Base-by-base conservation (phyloP, 2,329 filamentous ascomycete species). In the Aspergillus sp. region DNA sequence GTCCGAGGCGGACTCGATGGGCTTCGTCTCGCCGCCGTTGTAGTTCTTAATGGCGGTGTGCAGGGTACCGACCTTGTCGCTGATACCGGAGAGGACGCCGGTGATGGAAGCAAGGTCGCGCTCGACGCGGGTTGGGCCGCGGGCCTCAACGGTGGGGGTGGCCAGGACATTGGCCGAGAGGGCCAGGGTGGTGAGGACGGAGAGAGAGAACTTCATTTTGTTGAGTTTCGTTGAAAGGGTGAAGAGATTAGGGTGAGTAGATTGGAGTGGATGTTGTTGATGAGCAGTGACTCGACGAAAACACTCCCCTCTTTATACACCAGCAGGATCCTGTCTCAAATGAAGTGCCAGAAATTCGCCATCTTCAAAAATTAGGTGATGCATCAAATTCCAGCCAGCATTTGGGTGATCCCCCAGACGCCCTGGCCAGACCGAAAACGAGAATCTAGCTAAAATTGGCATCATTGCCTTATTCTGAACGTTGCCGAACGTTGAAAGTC, bases 11-110 rank as follows among this genome's bases (percentile, higher is more conserved):
- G 53, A 51, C 49, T 55, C 33, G 41, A 65, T 50, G 20, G 41
- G 27, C 23, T 43, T 37, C 33, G 49, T 25, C 42, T 56, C 53
- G 33, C 59, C 60, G 27, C 63, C 60, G 38, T 12, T 55, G 58
- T 55, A 67, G 41, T 46, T 33, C 33, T 51, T 52, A 53, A 64
- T 51, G 44, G 58, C 56, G 3, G 53, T 50, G 50, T 51, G 51
- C 17, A 67, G 58, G 15, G 44, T 30, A 3, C 47, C 43, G 38
- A 60, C 54, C 44, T 54, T 48, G 46, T 13, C n/a, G 13, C 41
- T 23, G 51, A 65, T 58, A 35, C n/a, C 39, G 35, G 48, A 30
- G 47, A 62, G 50, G 45, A 62, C 51, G 39, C 52, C 47, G 19
- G 51, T 45, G 35, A 56, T 49, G 12, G 55, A 47, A 22, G 50